Conservation (phyloP, 192 early-diverging fungal genomes). For the Rhizophagus clarus region DNA sequence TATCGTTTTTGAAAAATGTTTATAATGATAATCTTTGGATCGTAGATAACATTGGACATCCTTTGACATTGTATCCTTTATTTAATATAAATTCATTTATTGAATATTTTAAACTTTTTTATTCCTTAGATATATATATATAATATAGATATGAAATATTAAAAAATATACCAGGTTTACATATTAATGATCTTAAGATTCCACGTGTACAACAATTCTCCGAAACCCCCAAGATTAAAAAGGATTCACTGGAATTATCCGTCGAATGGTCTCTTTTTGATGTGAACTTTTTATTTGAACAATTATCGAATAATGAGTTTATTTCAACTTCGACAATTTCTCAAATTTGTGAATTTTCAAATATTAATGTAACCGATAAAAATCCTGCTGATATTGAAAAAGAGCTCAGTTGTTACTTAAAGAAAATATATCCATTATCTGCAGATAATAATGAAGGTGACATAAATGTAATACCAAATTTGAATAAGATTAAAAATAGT, state of each 20-base stretch:
- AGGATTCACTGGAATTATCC: not conserved
- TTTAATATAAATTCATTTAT: not conserved
- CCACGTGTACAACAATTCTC: not conserved
- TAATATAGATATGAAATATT: conserved; percentile 16
- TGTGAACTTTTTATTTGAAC: not conserved
- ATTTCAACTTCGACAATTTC: not conserved
- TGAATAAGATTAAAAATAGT: not conserved
- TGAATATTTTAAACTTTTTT: not conserved
- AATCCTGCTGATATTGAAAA: not conserved
- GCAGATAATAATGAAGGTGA: not conserved
- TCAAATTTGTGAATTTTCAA: not conserved
- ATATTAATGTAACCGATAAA: not conserved
- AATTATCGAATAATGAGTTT: not conserved
- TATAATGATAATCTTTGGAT: not conserved
- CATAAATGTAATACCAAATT: not conserved
- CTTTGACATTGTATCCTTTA: conserved; percentile 4
- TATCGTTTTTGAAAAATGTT: not conserved
- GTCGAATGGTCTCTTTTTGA: conserved; percentile 10
- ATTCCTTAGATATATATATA: not conserved
- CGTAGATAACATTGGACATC: not conserved
- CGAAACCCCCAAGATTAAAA: not conserved
- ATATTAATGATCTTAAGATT: no score
- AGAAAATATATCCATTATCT: conserved; percentile 3
- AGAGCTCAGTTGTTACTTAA: not conserved
- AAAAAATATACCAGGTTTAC: not conserved